Evolutionary conservation across 1,139 yeast species (phyloP).

Genomic region (Taphrina confusa): DNA sequence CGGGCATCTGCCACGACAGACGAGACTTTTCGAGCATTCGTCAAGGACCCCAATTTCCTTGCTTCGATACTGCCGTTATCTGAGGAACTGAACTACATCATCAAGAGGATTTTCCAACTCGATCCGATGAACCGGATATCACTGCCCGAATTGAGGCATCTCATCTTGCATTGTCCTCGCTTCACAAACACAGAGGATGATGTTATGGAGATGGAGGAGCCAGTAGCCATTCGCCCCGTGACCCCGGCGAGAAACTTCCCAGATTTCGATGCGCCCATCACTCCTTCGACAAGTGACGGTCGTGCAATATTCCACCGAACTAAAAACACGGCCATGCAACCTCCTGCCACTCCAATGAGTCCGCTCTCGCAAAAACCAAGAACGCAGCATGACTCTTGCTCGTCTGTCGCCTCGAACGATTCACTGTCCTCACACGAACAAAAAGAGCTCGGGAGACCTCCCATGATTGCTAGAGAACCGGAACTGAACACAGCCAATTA

Average conservation of each 20-base stretch:
- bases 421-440: constrained; percentile 25
- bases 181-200: constrained; percentile 38
- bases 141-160: constrained; percentile 51
- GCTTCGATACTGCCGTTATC: constrained; percentile 68
- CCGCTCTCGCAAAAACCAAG: constrained; percentile 9
- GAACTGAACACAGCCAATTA: neutral
- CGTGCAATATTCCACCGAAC: constrained; percentile 11
- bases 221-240: neutral
- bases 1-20: constrained; percentile 67
- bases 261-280: constrained; percentile 16
- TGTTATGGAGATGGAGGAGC: constrained; percentile 19
- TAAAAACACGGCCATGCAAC: neutral
- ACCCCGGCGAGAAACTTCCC: constrained; percentile 1
- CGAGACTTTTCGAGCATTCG: constrained; percentile 57
- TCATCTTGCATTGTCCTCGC: constrained; percentile 41
- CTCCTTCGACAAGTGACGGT: constrained; percentile 28
- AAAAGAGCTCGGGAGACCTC: constrained; percentile 3
- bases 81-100: constrained; percentile 58
- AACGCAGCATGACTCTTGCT: constrained; percentile 22
- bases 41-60: constrained; percentile 56
- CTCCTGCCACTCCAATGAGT: constrained; percentile 12
- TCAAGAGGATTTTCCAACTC: constrained; percentile 58
- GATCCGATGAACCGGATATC: constrained; percentile 67
- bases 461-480: constrained; percentile 1
- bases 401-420: constrained; percentile 23